Percentiles rank a stretch among this genome's conserved stretches.
Evolutionary conservation across 176 grass and related monocot genomes (phyloP).

Genomic region (Triticum aestivum): DNA sequence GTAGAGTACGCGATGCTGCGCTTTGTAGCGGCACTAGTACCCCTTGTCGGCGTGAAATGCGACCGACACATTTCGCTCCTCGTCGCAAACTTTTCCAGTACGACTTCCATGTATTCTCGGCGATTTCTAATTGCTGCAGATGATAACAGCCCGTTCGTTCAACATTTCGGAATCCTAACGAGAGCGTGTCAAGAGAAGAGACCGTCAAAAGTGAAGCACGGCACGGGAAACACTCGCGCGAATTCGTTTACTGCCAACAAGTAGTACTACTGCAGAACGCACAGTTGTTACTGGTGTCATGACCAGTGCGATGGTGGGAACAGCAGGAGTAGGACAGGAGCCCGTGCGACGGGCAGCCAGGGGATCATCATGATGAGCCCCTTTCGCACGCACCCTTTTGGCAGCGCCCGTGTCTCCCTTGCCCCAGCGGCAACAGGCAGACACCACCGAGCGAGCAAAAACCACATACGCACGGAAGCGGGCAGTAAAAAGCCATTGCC

Average conservation of each 20-base stretch:
- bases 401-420: conserved; percentile 16
- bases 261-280: neutral
- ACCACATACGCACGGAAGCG: conserved; percentile 1
- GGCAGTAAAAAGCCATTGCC: neutral
- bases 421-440: neutral
- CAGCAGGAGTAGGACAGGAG: neutral
- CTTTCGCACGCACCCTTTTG: conserved; percentile 3
- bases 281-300: neutral
- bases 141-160: too few species aligned
- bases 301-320: neutral
- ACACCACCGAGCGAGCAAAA: neutral
- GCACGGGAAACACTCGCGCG: too few species aligned
- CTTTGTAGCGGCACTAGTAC: neutral
- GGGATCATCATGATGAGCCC: conserved; percentile 24
- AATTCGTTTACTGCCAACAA: too few species aligned
- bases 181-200: too few species aligned
- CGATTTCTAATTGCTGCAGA: too few species aligned
- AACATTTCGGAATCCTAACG: too few species aligned
- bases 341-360: conserved; percentile 15
- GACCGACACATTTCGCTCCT: neutral
- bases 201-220: too few species aligned
- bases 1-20: neutral
- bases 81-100: neutral
- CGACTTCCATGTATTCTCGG: neutral
- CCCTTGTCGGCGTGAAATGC: neutral